These are phyloP conservation scores for Penicillium sp. DNA, from an alignment of 2,329 filamentous ascomycete species.

Conservation along the genomic window DNA sequence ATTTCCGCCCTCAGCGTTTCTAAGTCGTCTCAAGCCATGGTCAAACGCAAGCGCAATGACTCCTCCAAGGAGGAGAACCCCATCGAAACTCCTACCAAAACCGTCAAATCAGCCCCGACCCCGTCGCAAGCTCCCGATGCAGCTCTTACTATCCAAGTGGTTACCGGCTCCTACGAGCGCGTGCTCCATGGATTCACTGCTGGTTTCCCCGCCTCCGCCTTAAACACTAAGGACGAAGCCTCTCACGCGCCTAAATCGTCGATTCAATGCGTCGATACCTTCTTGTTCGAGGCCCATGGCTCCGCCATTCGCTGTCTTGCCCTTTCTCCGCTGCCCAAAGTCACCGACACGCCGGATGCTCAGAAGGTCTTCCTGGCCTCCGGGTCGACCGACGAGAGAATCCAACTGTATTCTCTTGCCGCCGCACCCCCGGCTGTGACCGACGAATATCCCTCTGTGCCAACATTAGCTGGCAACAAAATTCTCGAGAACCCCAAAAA, in stretches of 20 bases:
- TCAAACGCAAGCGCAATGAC: constrained; percentile 49
- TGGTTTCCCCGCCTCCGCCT: constrained; percentile 54
- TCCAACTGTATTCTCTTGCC: constrained; percentile 92
- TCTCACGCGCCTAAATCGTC: constrained; percentile 33
- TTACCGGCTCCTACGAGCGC: constrained; percentile 92
- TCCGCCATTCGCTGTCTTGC: constrained; percentile 89
- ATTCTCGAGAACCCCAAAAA: constrained; percentile 85
- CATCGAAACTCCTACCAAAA: constrained; percentile 33
- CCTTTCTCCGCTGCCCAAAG: constrained; percentile 72
- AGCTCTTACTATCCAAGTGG: constrained; percentile 73
- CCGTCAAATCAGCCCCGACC: constrained; percentile 34
- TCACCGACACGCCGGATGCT: constrained; percentile 52
- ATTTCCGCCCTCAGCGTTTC: constrained; percentile 4
- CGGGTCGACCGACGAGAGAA: constrained; percentile 87
- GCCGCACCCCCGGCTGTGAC: constrained; percentile 63
- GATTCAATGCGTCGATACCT: constrained; percentile 81
- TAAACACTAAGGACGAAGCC: constrained; percentile 30
- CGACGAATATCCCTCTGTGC: constrained; percentile 60
- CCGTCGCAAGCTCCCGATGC: constrained; percentile 33
- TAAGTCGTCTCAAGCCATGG: constrained; percentile 35
- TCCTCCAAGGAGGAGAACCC: constrained; percentile 29
- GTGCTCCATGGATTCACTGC: constrained; percentile 88
- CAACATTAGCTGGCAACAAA: constrained; percentile 69
- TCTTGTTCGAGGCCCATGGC: constrained; percentile 91
- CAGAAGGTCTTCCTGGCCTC: constrained; percentile 88